phyloP scores from a whole-genome alignment of 1,284 basidiomycete genomes.

The Testicularia cyperi region DNA sequence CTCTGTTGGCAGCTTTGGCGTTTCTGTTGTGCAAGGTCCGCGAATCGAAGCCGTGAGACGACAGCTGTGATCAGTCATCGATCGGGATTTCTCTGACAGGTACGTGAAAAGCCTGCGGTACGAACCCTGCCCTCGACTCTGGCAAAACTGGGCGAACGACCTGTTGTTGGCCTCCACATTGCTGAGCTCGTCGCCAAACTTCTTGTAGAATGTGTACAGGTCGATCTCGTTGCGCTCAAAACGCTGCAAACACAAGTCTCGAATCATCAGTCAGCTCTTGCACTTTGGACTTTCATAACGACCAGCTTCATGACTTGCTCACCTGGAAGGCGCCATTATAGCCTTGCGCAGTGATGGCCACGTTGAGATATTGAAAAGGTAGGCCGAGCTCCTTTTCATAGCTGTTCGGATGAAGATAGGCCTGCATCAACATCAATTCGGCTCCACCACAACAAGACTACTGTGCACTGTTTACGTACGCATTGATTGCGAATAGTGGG shows the following conservation, averaged over 20 bases:
- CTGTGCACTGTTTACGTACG: conserved; percentile 27
- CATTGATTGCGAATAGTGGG: conserved; percentile 54
- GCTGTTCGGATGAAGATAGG: too few species aligned
- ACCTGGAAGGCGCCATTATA: conserved; percentile 58
- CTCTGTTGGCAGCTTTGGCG: conserved; percentile 31
- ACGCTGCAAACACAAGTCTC: conserved; percentile 7
- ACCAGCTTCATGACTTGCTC: too few species aligned
- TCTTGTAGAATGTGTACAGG: conserved; percentile 56
- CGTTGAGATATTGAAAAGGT: conserved; percentile 59
- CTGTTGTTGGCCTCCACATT: conserved; percentile 43
- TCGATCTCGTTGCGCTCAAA: conserved; percentile 58
- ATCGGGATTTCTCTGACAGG: too few species aligned
- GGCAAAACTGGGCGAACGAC: conserved; percentile 50
- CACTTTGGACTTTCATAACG: too few species aligned
- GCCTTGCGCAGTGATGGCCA: conserved; percentile 57
- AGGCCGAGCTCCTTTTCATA: conserved; percentile 51
- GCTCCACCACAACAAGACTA: too few species aligned
- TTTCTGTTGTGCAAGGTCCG: too few species aligned
- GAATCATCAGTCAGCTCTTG: not conserved
- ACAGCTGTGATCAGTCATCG: too few species aligned
- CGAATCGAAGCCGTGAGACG: too few species aligned
- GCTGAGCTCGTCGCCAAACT: conserved; percentile 55
- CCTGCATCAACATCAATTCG: too few species aligned
- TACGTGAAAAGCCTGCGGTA: too few species aligned
- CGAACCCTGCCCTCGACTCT: conserved; percentile 29